Conservation (phyloP, 495 filamentous ascomycete genomes). For the Aspergillus homomorphus region DNA sequence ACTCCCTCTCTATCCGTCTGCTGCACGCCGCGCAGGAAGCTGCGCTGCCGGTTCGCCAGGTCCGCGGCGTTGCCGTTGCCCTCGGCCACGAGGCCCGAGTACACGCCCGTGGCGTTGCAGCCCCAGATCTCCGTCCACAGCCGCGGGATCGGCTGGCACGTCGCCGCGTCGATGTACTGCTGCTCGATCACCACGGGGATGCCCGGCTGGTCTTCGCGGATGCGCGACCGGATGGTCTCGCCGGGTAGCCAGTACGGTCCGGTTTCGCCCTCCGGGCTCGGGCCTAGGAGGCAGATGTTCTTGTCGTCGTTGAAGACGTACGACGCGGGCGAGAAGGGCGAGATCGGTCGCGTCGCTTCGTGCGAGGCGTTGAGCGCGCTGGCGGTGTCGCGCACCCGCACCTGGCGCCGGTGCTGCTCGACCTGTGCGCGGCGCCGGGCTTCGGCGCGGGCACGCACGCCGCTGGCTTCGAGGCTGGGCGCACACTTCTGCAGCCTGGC, state of each 20-base stretch:
- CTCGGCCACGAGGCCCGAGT: slow-evolving; percentile 34
- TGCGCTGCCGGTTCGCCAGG: slow-evolving; percentile 35
- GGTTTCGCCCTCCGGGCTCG: slow-evolving; percentile 22
- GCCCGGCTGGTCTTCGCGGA: slow-evolving; percentile 46
- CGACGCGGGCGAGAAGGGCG: slow-evolving; percentile 16
- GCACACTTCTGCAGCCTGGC: slow-evolving; percentile 11
- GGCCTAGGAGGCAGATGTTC: slow-evolving; percentile 22
- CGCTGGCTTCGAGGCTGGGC: slow-evolving; percentile 10
- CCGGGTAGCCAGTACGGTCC: slow-evolving; percentile 35
- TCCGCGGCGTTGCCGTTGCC: slow-evolving; percentile 32
- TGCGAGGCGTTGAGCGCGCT: slow-evolving; percentile 20
- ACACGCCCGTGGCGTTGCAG: slow-evolving; percentile 54
- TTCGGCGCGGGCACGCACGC: slow-evolving; percentile 15
- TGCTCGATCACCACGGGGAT: slow-evolving; percentile 51
- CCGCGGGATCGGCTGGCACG: slow-evolving; percentile 47
- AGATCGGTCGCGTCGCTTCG: slow-evolving; percentile 15
- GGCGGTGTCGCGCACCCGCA: slow-evolving; percentile 10
- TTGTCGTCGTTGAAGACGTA: slow-evolving; percentile 24
- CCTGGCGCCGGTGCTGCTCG: slow-evolving; percentile 15
- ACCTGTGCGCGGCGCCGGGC: slow-evolving; percentile 12
- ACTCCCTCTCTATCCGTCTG: slow-evolving; percentile 48
- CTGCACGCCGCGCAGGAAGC: slow-evolving; percentile 50
- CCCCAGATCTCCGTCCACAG: slow-evolving; percentile 56
- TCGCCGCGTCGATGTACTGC: slow-evolving; percentile 53
- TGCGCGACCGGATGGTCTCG: slow-evolving; percentile 50